A percentile compares a stretch with the other conserved stretches of the same genome.
Conservation (phyloP, 257 asterid species). For the Primulina eburnea region DNA sequence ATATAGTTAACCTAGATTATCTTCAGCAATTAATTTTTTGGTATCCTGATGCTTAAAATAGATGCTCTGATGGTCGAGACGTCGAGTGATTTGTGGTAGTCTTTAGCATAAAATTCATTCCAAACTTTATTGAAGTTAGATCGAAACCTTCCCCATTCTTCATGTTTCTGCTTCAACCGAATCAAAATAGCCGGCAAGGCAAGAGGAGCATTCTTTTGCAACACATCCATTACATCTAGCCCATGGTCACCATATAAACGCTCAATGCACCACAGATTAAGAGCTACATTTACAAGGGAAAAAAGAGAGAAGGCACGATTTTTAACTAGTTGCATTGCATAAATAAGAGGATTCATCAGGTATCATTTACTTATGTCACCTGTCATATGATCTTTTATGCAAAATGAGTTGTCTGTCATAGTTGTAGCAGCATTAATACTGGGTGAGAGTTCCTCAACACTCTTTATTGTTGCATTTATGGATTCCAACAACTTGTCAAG, state of each 20-base stretch:
- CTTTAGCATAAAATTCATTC: conserved; percentile 94
- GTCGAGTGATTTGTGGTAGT: conserved; percentile 91
- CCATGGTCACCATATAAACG: conserved; percentile 99
- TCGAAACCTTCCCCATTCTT: conserved; percentile 92
- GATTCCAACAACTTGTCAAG: conserved; percentile 95
- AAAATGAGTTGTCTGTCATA: too few relatives aligned
- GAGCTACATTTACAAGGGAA: conserved; percentile 57
- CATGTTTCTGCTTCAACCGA: conserved; percentile 96
- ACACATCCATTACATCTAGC: conserved; percentile 85
- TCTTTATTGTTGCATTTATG: conserved; percentile 75
- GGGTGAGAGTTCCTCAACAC: conserved; percentile 75
- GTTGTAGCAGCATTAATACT: conserved; percentile 29
- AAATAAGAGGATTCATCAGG: conserved; percentile 25
- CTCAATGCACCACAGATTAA: conserved; percentile 90
- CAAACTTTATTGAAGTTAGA: conserved; percentile 90
- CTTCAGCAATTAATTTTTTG: conserved; percentile 82
- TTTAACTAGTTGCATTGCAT: conserved; percentile 25
- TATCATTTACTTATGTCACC: conserved; percentile 39
- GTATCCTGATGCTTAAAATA: conserved; percentile 96
- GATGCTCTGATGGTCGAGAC: conserved; percentile 99
- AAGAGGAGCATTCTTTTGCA: conserved; percentile 77
- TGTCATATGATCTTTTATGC: conserved; percentile 74
- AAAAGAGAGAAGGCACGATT: conserved; percentile 24
- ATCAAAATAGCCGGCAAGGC: conserved; percentile 80
- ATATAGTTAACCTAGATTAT: conserved; percentile 38